Conservation (phyloP, 257 asterid species). For the Haberlea rhodopensis region DNA sequence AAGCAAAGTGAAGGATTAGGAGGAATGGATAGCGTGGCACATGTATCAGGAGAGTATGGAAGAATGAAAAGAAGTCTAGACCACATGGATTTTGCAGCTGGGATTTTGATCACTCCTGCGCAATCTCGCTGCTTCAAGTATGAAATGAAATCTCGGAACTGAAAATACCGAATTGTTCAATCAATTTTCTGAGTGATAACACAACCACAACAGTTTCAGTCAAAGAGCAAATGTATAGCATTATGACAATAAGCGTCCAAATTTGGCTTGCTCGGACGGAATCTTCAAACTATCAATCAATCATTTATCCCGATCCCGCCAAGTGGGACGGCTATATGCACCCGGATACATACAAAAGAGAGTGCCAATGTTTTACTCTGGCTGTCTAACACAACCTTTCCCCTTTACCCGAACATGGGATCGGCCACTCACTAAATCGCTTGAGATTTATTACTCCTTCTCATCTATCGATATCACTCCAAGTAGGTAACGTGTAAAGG, state of each 20-base stretch:
- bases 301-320: no score
- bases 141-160: constrained; percentile 79
- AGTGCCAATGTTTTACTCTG: no score
- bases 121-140: constrained; percentile 95
- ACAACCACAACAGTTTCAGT: not conserved
- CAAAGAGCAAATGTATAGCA: not conserved
- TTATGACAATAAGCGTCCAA: not conserved
- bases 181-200: not conserved
- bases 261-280: not conserved
- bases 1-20: constrained; percentile 77
- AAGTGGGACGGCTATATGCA: no score
- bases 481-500: no score
- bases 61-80: constrained; percentile 81
- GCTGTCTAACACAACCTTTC: no score
- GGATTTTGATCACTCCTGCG: constrained; percentile 92
- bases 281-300: no score
- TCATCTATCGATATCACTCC: no score
- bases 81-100: constrained; percentile 70
- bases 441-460: not conserved
- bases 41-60: constrained; percentile 66
- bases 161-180: constrained; percentile 26
- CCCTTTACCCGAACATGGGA: no score
- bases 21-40: constrained; percentile 71
- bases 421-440: no score
- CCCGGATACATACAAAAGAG: no score